A percentile compares a stretch with the other conserved stretches of the same genome.
Evolutionary conservation across 1,284 basidiomycete species (phyloP).

Genomic region (Inonotus obliquus): DNA sequence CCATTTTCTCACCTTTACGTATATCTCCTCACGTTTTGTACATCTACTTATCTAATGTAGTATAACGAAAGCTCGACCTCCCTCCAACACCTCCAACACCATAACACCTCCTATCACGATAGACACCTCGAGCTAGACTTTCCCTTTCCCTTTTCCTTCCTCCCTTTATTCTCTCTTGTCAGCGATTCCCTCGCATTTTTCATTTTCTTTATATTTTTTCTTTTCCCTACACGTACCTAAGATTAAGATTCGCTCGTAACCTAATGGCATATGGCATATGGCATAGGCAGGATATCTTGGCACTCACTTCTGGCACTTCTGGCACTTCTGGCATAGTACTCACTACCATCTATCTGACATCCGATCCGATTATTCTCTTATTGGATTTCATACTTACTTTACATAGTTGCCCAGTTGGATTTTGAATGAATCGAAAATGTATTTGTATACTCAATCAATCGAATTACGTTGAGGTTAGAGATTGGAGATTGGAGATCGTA

Average conservation of each 20-base stretch:
- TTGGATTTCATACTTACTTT: no score
- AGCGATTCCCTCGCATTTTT: no score
- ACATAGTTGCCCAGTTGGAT: no score
- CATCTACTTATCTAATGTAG: constrained; percentile 16
- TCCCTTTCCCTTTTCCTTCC: not conserved
- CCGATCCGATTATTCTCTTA: no score
- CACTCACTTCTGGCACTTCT: no score
- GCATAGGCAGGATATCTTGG: constrained; percentile 5
- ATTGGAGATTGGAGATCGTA: no score
- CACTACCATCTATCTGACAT: not conserved
- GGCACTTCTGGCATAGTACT: not conserved
- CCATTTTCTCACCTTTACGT: not conserved
- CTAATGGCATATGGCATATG: no score
- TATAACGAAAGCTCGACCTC: not conserved
- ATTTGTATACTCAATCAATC: no score
- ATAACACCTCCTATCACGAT: not conserved
- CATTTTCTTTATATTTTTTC: not conserved
- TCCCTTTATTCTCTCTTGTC: no score
- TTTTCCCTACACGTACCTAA: not conserved
- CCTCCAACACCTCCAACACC: not conserved
- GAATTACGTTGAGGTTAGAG: no score
- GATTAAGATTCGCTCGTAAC: no score
- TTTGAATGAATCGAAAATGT: no score
- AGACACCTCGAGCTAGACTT: not conserved
- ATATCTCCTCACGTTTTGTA: constrained; percentile 21